Base-by-base conservation (phyloP, 371 early-diverging fungal species). In the Mucor saturninus region DNA sequence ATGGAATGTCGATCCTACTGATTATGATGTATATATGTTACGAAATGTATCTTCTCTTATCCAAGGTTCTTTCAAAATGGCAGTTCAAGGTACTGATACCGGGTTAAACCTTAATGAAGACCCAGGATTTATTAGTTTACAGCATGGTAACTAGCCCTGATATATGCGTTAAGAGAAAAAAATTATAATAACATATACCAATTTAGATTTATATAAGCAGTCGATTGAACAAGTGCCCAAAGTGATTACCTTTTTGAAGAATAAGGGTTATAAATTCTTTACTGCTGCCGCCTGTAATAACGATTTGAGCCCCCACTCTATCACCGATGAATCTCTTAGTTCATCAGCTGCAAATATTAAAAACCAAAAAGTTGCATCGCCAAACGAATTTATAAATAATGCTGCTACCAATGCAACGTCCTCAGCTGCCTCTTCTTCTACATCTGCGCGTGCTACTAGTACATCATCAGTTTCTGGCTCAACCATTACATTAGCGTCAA, bases 1-100 rank as follows among this genome's bases (percentile, higher is more conserved):
- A 30, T 84, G 84, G 84, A 82, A 84, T 51, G 79, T 82, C 0
- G 82, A 84, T 62, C 81, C 77, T 32, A 77, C 72, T 9, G 77
- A 77, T 54, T 77, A 74, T 50, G 56, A 67, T 53, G 70, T 77
- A 3, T 56, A 77, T 43, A 62, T 55, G 64, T 11, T 62, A 21
- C 43, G 59, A 5, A 54, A 72, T 57, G 75, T 53, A 2, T 40
- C 62, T 26, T 28, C 43, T 2, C 61, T 48, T 30, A 72, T 77
- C 8, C 68, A 71, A 58, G 50, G 49, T 21, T 42, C 67, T 26
- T 72, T 77, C 40, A 43, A 56, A 6, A 56, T 54, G 13, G 68
- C 65, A 13, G 46, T 59, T 35, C 13, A 37, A 26, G 77, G 70
- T 15, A 51, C 26, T 5, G 51, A 61, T 32, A 72, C 64, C 40